phyloP scores from a whole-genome alignment of 192 early-diverging fungal genomes.

The Chytriomyces hyalinus region DNA sequence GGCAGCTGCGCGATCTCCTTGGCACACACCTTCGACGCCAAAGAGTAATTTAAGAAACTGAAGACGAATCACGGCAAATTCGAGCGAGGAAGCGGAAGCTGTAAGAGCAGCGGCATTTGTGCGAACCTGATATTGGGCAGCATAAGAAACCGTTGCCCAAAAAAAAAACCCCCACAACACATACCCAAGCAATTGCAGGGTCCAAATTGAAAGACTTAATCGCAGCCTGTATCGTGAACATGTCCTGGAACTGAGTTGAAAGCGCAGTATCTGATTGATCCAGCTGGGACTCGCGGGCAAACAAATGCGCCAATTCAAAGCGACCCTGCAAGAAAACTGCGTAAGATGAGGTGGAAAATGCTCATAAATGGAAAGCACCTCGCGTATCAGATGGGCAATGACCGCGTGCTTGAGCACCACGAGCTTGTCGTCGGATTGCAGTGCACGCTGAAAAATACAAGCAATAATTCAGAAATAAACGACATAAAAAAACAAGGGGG shows the following conservation, averaged over 20 bases:
- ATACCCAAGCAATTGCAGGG: conserved; percentile 80
- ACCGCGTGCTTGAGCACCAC: conserved; percentile 62
- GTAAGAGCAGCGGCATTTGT: conserved; percentile 61
- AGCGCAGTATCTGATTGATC: conserved; percentile 37
- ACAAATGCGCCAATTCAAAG: conserved; percentile 77
- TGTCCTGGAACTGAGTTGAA: conserved; percentile 74
- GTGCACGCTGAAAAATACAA: conserved; percentile 59
- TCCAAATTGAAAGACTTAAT: conserved; percentile 65
- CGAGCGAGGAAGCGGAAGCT: conserved; percentile 67
- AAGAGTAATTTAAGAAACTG: conserved; percentile 79
- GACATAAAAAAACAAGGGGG: no score
- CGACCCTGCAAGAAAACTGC: conserved; percentile 70
- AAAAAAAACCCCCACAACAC: not conserved
- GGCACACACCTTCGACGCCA: not conserved
- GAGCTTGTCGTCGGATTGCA: conserved; percentile 71
- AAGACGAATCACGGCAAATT: conserved; percentile 85
- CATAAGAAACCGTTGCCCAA: no score
- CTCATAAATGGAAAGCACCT: not conserved
- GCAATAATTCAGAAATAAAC: no score
- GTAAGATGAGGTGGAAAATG: conserved; percentile 44
- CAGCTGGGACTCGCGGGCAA: conserved; percentile 53
- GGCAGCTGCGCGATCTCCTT: conserved; percentile 57
- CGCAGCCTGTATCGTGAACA: conserved; percentile 76
- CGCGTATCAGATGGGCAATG: conserved; percentile 79
- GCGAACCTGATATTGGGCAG: not conserved